These are phyloP conservation scores for Glycine latifolia DNA, from an alignment of 306 rosid genomes.

Conservation along the genomic window DNA sequence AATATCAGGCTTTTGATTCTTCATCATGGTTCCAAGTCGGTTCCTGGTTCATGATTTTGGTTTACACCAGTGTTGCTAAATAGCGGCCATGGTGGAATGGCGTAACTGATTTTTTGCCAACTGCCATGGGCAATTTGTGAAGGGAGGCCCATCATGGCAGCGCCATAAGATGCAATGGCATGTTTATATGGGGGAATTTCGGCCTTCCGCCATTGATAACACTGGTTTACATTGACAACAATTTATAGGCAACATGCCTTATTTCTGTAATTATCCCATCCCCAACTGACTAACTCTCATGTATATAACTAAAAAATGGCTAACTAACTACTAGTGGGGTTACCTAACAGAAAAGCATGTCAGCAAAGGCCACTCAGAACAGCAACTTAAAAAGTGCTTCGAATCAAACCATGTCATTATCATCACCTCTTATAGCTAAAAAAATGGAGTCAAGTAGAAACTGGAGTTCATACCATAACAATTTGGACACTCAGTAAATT, in stretches of 20 bases:
- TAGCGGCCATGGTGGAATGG: too few species aligned
- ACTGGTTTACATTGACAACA: not conserved
- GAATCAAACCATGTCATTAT: conserved; percentile 1
- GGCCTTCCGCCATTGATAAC: too few species aligned
- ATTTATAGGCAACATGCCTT: not conserved
- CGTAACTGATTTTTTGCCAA: too few species aligned
- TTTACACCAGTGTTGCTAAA: too few species aligned
- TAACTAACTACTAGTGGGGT: not conserved
- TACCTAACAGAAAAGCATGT: conserved; percentile 17
- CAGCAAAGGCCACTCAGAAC: conserved; percentile 7
- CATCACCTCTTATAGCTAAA: conserved; percentile 1
- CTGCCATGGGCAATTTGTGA: too few species aligned
- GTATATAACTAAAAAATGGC: not conserved
- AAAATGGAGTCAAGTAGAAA: conserved; percentile 10
- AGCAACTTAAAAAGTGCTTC: not conserved
- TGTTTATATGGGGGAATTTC: too few species aligned
- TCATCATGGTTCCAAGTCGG: not conserved
- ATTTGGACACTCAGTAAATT: conserved; percentile 95
- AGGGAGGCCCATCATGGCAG: too few species aligned
- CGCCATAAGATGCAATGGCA: too few species aligned
- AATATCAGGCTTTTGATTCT: not conserved
- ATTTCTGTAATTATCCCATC: not conserved
- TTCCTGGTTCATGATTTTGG: not conserved
- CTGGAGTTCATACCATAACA: conserved; percentile 75
- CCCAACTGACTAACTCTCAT: not conserved